A percentile compares a stretch with the other conserved stretches of the same genome.
phyloP scores from a whole-genome alignment of 805 yeast genomes.

The Wickerhamiella vanderwaltii region DNA sequence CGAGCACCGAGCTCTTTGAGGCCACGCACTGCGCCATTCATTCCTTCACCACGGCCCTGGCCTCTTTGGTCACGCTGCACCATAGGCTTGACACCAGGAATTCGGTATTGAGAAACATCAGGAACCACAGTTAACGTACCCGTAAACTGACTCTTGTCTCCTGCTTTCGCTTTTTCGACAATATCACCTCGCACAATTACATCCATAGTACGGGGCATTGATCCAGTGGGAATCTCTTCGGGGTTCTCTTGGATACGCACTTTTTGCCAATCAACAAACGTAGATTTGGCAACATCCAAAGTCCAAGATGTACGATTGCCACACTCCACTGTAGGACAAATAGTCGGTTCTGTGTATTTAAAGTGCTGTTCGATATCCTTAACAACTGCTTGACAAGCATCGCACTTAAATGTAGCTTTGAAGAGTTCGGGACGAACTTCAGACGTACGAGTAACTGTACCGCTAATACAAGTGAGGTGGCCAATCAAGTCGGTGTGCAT shows the following conservation, averaged over 20 bases:
- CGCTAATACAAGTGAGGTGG: slow-evolving; percentile 67
- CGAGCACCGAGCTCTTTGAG: slow-evolving; percentile 84
- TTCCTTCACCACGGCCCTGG: slow-evolving; percentile 49
- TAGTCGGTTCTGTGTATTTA: slow-evolving; percentile 87
- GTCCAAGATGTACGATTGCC: slow-evolving; percentile 81
- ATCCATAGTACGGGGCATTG: slow-evolving; percentile 95
- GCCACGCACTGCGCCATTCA: slow-evolving; percentile 80
- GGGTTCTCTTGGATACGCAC: slow-evolving; percentile 92
- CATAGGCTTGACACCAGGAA: slow-evolving; percentile 89
- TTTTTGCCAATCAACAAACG: slow-evolving; percentile 92
- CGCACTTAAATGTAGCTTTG: slow-evolving; percentile 81
- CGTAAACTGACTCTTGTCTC: slow-evolving; percentile 85
- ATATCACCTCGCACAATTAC: slow-evolving; percentile 86
- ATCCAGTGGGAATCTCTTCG: slow-evolving; percentile 94
- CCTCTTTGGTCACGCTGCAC: slow-evolving; percentile 57
- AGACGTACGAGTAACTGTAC: slow-evolving; percentile 91
- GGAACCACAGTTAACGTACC: slow-evolving; percentile 94
- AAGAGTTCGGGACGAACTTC: slow-evolving; percentile 93
- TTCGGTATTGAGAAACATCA: slow-evolving; percentile 82
- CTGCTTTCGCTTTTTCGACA: slow-evolving; percentile 94
- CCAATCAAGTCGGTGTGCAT: slow-evolving; percentile 84
- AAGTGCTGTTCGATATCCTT: slow-evolving; percentile 88
- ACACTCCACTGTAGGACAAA: slow-evolving; percentile 80
- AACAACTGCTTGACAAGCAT: slow-evolving; percentile 68
- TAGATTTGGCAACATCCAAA: slow-evolving; percentile 67